These are phyloP conservation scores for Diaporthe helianthi DNA, from an alignment of 2,329 filamentous ascomycete genomes.

Conservation along the genomic window DNA sequence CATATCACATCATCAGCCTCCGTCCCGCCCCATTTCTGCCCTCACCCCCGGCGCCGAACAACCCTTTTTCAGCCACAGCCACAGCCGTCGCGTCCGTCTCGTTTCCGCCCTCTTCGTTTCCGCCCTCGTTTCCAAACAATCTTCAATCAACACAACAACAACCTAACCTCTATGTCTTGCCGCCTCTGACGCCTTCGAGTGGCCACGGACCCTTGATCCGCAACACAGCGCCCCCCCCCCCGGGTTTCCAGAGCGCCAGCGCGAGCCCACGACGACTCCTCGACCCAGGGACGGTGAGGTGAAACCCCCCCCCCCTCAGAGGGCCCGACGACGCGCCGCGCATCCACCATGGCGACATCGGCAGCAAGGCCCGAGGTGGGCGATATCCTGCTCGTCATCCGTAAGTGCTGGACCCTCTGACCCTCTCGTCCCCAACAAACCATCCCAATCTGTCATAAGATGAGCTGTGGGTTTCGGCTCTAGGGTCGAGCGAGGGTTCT, in stretches of 20 bases:
- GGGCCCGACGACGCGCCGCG: conserved; percentile 32
- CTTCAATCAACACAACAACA: conserved; percentile 19
- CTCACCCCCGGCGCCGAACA: conserved; percentile 12
- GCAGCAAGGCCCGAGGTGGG: conserved; percentile 65
- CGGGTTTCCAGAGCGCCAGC: conserved; percentile 12
- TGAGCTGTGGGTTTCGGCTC: conserved; percentile 35
- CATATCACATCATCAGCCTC: conserved; percentile 10
- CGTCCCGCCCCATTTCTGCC: conserved; percentile 2
- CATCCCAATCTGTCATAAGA: conserved; percentile 32
- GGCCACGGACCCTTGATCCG: conserved; percentile 30
- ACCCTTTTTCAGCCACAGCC: conserved; percentile 13
- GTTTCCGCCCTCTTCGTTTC: neutral
- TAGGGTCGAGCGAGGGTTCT: conserved; percentile 11
- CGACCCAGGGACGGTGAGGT: conserved; percentile 35
- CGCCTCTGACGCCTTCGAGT: conserved; percentile 31
- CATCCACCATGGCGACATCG: conserved; percentile 40
- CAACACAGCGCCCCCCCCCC: neutral
- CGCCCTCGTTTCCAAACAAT: conserved; percentile 4
- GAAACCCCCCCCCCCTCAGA: neutral
- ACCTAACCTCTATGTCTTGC: conserved; percentile 32
- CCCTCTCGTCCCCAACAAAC: conserved; percentile 11
- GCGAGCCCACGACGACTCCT: conserved; percentile 49
- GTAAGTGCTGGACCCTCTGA: conserved; percentile 56
- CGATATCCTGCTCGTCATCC: conserved; percentile 74
- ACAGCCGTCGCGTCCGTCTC: conserved; percentile 14